Conservation (phyloP, 176 grass and related monocot species). For the Rhynchospora tenuis region DNA sequence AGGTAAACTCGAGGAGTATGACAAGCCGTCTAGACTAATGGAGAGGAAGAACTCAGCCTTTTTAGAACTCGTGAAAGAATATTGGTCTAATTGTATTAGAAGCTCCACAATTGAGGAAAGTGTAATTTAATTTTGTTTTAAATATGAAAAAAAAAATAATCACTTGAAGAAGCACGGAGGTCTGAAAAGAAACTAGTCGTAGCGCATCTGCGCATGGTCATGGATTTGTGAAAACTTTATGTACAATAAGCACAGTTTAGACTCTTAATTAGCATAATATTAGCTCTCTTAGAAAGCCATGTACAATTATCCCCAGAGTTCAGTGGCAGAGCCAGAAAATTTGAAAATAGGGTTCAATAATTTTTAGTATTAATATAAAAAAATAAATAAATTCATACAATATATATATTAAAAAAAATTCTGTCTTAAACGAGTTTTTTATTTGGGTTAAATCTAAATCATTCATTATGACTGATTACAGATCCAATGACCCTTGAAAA, state of each 20-base stretch:
- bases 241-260: background rate
- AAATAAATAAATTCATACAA: no score
- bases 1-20: slow-evolving; percentile 90
- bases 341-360: no score
- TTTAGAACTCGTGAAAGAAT: slow-evolving; percentile 83
- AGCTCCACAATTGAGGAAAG: slow-evolving; percentile 25
- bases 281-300: background rate
- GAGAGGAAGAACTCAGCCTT: slow-evolving; percentile 68
- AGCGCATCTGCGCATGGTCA: background rate
- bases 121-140: background rate
- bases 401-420: no score
- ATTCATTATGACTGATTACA: no score
- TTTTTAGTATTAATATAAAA: no score
- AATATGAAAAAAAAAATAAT: background rate
- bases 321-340: no score
- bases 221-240: background rate
- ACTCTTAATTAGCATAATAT: background rate
- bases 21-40: slow-evolving; percentile 68
- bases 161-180: background rate
- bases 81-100: slow-evolving; percentile 80
- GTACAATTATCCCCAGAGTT: background rate
- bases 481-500: no score
- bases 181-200: background rate
- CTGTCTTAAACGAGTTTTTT: no score
- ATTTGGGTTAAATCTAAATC: no score